Percentiles rank a stretch among this genome's conserved stretches.
Conservation (phyloP, 139 green algal genomes). For the Mychonastes homosphaera region DNA sequence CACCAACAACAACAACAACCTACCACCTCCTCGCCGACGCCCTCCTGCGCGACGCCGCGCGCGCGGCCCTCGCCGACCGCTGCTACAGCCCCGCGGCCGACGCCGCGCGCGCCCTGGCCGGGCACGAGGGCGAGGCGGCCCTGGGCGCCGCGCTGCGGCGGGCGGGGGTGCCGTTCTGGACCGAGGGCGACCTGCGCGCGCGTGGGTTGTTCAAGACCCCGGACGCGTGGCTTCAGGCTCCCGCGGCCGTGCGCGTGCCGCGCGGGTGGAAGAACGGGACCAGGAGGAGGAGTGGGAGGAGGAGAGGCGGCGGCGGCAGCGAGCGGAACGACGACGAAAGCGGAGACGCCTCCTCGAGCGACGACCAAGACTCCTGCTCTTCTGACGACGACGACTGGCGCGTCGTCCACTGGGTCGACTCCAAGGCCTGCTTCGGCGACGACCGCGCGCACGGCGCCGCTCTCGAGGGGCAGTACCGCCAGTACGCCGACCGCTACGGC, state of each 20-base stretch:
- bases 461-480: conserved; percentile 57
- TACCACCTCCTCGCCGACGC: conserved; percentile 3
- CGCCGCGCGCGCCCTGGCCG: conserved; percentile 33
- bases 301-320: background rate
- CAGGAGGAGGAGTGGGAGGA: too few relatives aligned
- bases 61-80: conserved; percentile 34
- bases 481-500: conserved; percentile 57
- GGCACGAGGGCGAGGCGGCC: conserved; percentile 55
- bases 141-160: conserved; percentile 46
- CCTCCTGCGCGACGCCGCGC: conserved; percentile 31
- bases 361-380: background rate
- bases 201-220: conserved; percentile 77
- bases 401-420: conserved; percentile 87
- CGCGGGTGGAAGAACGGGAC: background rate
- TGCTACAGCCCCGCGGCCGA: conserved; percentile 49
- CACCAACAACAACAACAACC: background rate
- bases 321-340: too few relatives aligned
- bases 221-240: conserved; percentile 68
- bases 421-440: conserved; percentile 88
- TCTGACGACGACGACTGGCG: conserved; percentile 8
- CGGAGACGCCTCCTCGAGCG: background rate
- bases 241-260: too few relatives aligned
- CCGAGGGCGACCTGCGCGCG: conserved; percentile 57
- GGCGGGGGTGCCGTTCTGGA: conserved; percentile 59
- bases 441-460: conserved; percentile 48